Evolutionary conservation across 1,284 basidiomycete genomes (phyloP), one percentile per base, ranked within the genome.

Genomic region (Melanopsichium pennsylvanicum): DNA sequence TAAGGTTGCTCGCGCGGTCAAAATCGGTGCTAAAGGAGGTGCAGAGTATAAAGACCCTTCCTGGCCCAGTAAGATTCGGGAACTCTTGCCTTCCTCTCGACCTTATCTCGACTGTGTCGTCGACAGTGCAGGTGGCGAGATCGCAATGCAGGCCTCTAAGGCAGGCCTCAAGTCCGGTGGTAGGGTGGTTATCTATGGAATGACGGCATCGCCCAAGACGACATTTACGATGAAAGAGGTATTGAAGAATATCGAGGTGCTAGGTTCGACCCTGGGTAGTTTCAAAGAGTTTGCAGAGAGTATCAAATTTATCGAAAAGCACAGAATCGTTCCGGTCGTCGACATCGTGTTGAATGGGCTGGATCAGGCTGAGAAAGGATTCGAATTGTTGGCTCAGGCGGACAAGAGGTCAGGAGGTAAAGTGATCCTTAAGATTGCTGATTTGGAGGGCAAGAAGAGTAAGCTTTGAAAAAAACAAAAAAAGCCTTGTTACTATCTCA

Each of bases 201-300:
- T 89, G 88, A 91, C 90, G 37, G 87, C 87, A 16, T 83, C 81
- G 23, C 11, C 84, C 84, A 71, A 86, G 16, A 54, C 90, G 39
- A 84, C 84, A 13, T 86, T 93, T 72, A 89, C 88, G 10, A 92
- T 93, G 89, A 85, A 86, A 15, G 87, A 90, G 69, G 89, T 92
- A n/a, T 79, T 92, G 55, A 87, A 85, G 70, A 90, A 91, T 72
- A 86, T 90, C 42, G 86, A 88, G 52, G 82, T 93, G 32, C 84
- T 90, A 35, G 90, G 82, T 6, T 76, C 89, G 0, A 91, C 89
- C 18, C 91, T 93, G 89, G 92, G 91, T 12, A 91, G 90, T n/a
- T 85, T 85, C 50, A 83, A 86, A 50, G 91, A 93, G 82, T 85
- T 93, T 52, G 79, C 85, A 46, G 86, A 87, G 29, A 89, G 89